Evolutionary conservation across 106 monocot genomes (phyloP), one percentile per base, ranked within the genome.

Genomic region (Iris macrosiphon): DNA sequence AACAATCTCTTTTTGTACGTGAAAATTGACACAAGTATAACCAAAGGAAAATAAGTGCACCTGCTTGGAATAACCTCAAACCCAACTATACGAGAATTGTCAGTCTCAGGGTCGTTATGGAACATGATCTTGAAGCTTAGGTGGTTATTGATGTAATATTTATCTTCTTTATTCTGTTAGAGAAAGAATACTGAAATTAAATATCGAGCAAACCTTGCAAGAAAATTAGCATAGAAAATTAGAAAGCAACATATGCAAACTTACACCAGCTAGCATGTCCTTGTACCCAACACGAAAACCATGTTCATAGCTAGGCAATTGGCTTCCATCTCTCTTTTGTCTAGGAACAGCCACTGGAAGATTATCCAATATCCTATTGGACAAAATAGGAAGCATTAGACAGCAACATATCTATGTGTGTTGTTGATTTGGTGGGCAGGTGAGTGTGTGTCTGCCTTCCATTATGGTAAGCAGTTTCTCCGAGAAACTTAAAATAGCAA

Each of bases 341-440:
- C 70, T 78, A 57, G 46, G 61, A 70, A 83, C 78, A 59, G 78
- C 83, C 58, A 74, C 83, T 27, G 83, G 83, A 51, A 83, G 83
- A 59, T 83, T 83, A 59, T 83, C 83, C 63, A 83, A 48, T 11
- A 83, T 83, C 78, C 83, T 78, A 56, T 13, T 50, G n/a, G n/a
- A n/a, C n/a, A n/a, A n/a, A n/a, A n/a, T n/a, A n/a, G n/a, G n/a
- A n/a, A n/a, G n/a, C n/a, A n/a, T n/a, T n/a, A n/a, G n/a, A n/a
- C n/a, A n/a, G n/a, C n/a, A n/a, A n/a, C n/a, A n/a, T n/a, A n/a
- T n/a, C n/a, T n/a, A n/a, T n/a, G n/a, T n/a, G n/a, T n/a, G n/a
- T n/a, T n/a, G n/a, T n/a, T n/a, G n/a, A n/a, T n/a, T n/a, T n/a
- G n/a, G n/a, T n/a, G n/a, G n/a, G n/a, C n/a, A n/a, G n/a, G n/a